phyloP scores from a whole-genome alignment of 441 rosid species.

The Breynia disticha region DNA sequence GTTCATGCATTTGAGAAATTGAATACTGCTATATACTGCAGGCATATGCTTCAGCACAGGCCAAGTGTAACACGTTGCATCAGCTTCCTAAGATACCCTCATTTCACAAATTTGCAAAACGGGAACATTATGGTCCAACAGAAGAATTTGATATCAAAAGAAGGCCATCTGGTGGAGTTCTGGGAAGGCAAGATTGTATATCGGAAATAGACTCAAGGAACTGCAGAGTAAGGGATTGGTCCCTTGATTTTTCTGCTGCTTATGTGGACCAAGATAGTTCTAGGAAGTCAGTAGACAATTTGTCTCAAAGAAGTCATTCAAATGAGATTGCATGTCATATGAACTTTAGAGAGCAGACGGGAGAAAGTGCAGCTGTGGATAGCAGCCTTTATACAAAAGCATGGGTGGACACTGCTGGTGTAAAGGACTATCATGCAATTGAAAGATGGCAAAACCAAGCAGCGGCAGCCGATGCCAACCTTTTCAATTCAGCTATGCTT shows the following conservation, averaged over 20 bases:
- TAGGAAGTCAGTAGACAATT: constrained; percentile 66
- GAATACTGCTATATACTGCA: constrained; percentile 31
- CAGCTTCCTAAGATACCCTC: constrained; percentile 99
- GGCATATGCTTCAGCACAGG: constrained; percentile 82
- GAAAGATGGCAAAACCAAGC: constrained; percentile 99
- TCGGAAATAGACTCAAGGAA: constrained; percentile 99
- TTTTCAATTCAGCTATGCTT: constrained; percentile 44
- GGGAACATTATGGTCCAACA: constrained; percentile 84
- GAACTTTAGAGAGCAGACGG: constrained; percentile 83
- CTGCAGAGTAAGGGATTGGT: constrained; percentile 98
- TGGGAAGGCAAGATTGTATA: constrained; percentile 91
- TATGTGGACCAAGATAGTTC: constrained; percentile 70
- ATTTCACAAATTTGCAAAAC: constrained; percentile 89
- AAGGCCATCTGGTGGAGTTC: constrained; percentile 80
- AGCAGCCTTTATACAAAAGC: constrained; percentile 79
- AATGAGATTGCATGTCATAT: constrained; percentile 69
- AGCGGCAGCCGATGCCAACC: constrained; percentile 95
- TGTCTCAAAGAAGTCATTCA: constrained; percentile 88
- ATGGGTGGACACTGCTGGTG: constrained; percentile 93
- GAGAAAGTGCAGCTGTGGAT: constrained; percentile 87
- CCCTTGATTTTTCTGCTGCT: constrained; percentile 88
- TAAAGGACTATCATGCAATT: constrained; percentile 89
- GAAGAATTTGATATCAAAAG: constrained; percentile 65
- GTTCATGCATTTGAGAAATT: constrained; percentile 11
- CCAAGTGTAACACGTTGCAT: constrained; percentile 43